A percentile compares a stretch with the other conserved stretches of the same genome.
phyloP scores from a whole-genome alignment of 257 asterid species.

The Forsythia viridissima region DNA sequence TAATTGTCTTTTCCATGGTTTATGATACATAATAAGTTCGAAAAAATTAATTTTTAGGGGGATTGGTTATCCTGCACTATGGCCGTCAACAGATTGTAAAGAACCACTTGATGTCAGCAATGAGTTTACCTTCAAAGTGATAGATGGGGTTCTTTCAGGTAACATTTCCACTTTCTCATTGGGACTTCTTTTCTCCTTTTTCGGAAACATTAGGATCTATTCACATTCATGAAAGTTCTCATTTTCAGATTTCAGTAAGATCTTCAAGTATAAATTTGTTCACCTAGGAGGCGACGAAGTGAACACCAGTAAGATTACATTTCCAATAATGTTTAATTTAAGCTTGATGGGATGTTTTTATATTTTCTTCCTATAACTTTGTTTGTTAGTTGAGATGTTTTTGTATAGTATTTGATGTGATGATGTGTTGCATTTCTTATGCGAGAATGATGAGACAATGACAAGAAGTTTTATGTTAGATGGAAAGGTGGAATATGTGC shows the following conservation, averaged over 20 bases:
- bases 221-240: neutral
- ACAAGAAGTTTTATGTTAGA: no score
- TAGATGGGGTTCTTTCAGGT: slow-evolving; percentile 92
- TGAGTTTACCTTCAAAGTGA: slow-evolving; percentile 78
- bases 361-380: neutral
- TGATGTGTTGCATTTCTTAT: no score
- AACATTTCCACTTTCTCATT: neutral
- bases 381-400: no score
- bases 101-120: slow-evolving; percentile 92
- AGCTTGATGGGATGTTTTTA: neutral
- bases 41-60: slow-evolving; percentile 54
- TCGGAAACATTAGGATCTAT: slow-evolving; percentile 1
- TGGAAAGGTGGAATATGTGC: no score
- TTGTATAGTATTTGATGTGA: no score
- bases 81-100: slow-evolving; percentile 74
- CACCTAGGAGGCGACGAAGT: slow-evolving; percentile 99
- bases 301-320: slow-evolving; percentile 57
- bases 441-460: no score
- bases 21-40: neutral
- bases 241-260: slow-evolving; percentile 77
- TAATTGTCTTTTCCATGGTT: no score
- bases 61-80: slow-evolving; percentile 72
- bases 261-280: slow-evolving; percentile 81
- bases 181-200: neutral
- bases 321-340: neutral